Base-by-base conservation (phyloP, 176 grass and related monocot genomes). In the Raddia guianensis region DNA sequence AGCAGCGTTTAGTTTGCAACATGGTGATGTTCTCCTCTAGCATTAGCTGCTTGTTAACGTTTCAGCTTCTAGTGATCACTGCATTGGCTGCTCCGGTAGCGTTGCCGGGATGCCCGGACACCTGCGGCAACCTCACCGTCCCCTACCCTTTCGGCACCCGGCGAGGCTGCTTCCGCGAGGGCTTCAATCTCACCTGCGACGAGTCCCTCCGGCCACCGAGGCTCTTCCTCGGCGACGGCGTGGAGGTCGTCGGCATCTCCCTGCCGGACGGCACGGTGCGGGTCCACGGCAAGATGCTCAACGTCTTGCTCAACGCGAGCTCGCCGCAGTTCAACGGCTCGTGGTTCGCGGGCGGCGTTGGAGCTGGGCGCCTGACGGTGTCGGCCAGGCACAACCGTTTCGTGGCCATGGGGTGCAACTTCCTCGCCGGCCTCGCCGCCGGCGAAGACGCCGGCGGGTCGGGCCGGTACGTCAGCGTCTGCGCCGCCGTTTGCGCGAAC, bases 121-220 rank as follows among this genome's bases (percentile, higher is more conserved):
- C 9, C 4, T 82, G 78, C 14, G 61, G 70, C 9, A 6, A 52
- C 59, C 50, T 87, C 18, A 65, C 14, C 21, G 52, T 87, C 51
- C 61, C 85, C 4, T 87, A 76, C 69, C 85, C 85, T 13, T 87
- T 82, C 15, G 78, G 85, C 60, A 82, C 73, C 20, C 37, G 78
- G 20, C 43, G 1, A 1, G 68, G 60, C 43, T 82, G 62, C 52
- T 57, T 68, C 51, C 72, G 9, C 13, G 49, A 82, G 13, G 70
- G 55, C 7, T 87, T 87, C 46, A 50, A 69, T 13, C 68, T 87
- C 70, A 70, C 33, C 19, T 87, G 78, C 63, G n/a, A 67, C 27
- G 78, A 73, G 57, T 15, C 47, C 46, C 18, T 60, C 16, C 46
- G 49, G 16, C 69, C 56, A 15, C 12, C 69, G 7, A 73, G 40